Evolutionary conservation across 2,329 filamentous ascomycete species (phyloP), one percentile per base, ranked within the genome.

Genomic region (Verticillium longisporum): DNA sequence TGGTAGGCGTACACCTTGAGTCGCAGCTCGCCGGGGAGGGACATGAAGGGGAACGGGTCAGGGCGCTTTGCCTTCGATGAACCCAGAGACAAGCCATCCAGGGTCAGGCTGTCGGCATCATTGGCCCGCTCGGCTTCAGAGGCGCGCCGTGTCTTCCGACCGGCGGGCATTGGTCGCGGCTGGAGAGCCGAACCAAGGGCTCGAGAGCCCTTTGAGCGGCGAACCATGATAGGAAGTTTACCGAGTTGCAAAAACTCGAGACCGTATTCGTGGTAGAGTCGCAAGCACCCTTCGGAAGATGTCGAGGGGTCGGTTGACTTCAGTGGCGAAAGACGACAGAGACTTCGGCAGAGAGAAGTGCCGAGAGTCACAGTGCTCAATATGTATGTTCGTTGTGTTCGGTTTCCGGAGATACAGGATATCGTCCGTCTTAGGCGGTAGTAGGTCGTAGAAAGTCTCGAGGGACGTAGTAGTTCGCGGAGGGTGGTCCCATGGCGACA

Each of bases 1-100:
- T 87, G 80, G 66, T 86, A 78, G 45, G 78, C 80, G 71, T 92
- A 92, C 13, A 93, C 83, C 67, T 85, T 84, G 62, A 88, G 77
- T 7, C 90, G 86, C 34, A 93, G 73, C 69, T 93, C 90, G 0
- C 84, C 80, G 0, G 90, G 89, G 1, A 93, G 76, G 34, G 83
- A 77, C 61, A 92, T 79, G 71, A 92, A 89, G 7, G 77, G 82
- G 60, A 91, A 91, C 0, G 83, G 80, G 55, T 73, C 71, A 2
- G 73, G 56, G 33, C 56, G 61, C 60, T 65, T 66, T 54, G 65
- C 59, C 21, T 65, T 62, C 31, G 68, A 59, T 1, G 74, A 74
- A 57, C 76, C 73, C 32, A 83, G 71, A 1, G 77, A 78, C 18
- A 84, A 69, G 1, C 74, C 72, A 41, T 75, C 73, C 41, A 84